Evolutionary conservation across 1,139 yeast genomes (phyloP).

Genomic region (Diutina sp.): DNA sequence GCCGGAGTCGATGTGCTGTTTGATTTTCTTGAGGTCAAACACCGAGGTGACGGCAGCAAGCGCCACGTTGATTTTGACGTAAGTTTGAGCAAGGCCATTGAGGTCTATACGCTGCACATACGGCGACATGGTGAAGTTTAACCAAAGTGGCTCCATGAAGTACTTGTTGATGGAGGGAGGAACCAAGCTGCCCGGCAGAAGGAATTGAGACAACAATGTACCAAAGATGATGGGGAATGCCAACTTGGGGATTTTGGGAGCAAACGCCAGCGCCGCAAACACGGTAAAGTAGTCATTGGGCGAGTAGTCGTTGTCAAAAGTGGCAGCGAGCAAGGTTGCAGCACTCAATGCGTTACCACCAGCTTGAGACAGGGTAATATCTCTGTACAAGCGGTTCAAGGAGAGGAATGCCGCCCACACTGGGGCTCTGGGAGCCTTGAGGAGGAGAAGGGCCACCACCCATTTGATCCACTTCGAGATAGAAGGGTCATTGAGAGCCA

Average conservation of each 20-base stretch:
- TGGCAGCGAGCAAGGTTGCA: background rate
- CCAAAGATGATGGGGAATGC: slow-evolving; percentile 1
- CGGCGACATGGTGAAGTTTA: background rate
- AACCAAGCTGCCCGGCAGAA: background rate
- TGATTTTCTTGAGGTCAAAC: background rate
- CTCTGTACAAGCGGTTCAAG: background rate
- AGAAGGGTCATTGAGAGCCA: background rate
- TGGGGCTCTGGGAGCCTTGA: background rate
- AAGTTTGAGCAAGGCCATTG: background rate
- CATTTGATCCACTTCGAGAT: slow-evolving; percentile 1
- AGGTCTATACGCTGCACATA: background rate
- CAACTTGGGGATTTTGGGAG: background rate
- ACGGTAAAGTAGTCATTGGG: background rate
- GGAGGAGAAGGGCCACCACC: background rate
- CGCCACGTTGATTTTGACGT: background rate
- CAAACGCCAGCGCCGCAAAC: slow-evolving; percentile 2
- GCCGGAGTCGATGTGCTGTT: background rate
- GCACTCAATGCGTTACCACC: background rate
- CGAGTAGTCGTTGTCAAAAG: background rate
- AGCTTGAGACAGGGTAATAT: background rate
- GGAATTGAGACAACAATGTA: background rate
- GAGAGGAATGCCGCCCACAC: background rate
- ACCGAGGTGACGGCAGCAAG: background rate
- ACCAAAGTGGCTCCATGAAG: background rate
- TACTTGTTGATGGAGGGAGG: background rate